Percentiles rank a stretch among this genome's conserved stretches.
These are phyloP conservation scores for Gossypium gossypioides DNA, from an alignment of 441 rosid genomes.

Conservation along the genomic window DNA sequence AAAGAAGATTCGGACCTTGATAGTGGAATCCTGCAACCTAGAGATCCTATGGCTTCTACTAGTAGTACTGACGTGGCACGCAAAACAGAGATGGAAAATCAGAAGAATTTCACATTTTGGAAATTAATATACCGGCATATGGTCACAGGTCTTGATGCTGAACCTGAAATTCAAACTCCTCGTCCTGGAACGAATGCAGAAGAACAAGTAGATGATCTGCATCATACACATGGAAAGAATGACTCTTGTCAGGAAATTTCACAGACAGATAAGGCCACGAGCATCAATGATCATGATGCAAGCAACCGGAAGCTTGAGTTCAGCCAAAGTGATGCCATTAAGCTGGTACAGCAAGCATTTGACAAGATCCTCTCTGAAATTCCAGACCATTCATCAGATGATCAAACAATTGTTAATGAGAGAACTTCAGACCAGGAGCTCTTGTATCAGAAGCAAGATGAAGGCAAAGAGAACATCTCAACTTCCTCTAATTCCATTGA, in stretches of 20 bases:
- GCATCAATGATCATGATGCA: conserved; percentile 22
- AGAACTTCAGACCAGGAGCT: conserved; percentile 31
- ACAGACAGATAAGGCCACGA: conserved; percentile 12
- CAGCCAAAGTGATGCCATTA: conserved; percentile 48
- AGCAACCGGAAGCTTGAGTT: conserved; percentile 25
- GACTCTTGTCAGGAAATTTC: conserved; percentile 17
- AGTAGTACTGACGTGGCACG: background rate
- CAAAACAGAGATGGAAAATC: conserved; percentile 24
- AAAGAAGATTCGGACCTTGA: conserved; percentile 14
- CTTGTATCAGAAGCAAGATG: conserved; percentile 22
- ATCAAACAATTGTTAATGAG: conserved; percentile 31
- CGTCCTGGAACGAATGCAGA: conserved; percentile 15
- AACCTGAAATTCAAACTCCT: conserved; percentile 24
- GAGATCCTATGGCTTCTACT: conserved; percentile 19
- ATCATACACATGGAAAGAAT: conserved; percentile 7
- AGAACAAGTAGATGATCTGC: conserved; percentile 21
- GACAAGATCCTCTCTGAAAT: conserved; percentile 66
- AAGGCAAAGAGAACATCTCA: conserved; percentile 23
- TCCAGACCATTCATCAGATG: conserved; percentile 56
- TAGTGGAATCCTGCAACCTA: background rate
- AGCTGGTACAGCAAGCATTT: conserved; percentile 69
- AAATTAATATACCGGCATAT: conserved; percentile 36
- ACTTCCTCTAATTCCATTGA: conserved; percentile 19
- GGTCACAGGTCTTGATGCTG: conserved; percentile 42
- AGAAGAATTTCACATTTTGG: conserved; percentile 33